Percentiles rank a stretch among this genome's conserved stretches.
Evolutionary conservation across 202 grass and related monocot species (phyloP).

Genomic region (Dendrocalamus latiflorus): DNA sequence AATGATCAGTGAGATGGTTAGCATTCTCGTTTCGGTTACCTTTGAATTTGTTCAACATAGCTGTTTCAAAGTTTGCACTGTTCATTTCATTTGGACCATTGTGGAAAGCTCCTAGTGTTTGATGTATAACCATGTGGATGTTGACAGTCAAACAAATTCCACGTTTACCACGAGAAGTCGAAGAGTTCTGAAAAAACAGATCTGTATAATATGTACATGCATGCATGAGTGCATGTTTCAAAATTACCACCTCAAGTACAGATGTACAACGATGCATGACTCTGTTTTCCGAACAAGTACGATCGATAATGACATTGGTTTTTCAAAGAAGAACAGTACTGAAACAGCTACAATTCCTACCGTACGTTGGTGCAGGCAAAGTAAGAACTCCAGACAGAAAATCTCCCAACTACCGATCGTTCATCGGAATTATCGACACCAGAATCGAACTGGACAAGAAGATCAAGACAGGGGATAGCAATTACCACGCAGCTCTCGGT

Average conservation of each 20-base stretch:
- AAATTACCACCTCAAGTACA: not conserved
- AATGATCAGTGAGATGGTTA: not conserved
- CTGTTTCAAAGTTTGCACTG: not conserved
- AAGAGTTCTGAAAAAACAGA: not conserved
- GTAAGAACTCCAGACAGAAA: constrained; percentile 31
- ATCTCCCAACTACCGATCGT: constrained; percentile 48
- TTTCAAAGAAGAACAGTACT: not conserved
- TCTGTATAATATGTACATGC: not conserved
- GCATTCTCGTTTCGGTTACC: not conserved
- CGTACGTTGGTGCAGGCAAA: constrained; percentile 27
- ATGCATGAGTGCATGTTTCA: no score
- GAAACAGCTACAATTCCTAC: not conserved
- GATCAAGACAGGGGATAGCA: constrained; percentile 37
- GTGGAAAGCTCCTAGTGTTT: not conserved
- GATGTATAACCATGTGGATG: not conserved
- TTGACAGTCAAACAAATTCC: not conserved
- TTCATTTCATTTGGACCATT: not conserved
- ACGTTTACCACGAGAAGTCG: not conserved
- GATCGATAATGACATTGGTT: not conserved
- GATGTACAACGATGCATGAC: not conserved
- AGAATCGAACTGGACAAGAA: constrained; percentile 58
- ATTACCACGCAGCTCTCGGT: constrained; percentile 53
- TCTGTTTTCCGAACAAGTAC: not conserved
- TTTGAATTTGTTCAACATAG: not conserved
- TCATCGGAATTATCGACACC: constrained; percentile 52